These are phyloP conservation scores for Trifolium dubium DNA, from an alignment of 306 rosid genomes.

Conservation along the genomic window DNA sequence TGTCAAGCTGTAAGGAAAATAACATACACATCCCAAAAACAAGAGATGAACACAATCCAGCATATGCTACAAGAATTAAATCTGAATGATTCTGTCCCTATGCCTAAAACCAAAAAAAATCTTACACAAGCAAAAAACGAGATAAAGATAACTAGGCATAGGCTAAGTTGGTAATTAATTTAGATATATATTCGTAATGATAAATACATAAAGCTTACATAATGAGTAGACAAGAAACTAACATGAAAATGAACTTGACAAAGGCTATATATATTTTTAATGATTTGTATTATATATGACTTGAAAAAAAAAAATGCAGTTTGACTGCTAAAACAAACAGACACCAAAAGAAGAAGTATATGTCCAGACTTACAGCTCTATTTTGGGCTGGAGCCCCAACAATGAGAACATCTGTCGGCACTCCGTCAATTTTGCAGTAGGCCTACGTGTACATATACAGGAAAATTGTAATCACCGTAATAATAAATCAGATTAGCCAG, in stretches of 20 bases:
- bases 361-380: slow-evolving; percentile 84
- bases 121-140: background rate
- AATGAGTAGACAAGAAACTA: background rate
- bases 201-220: slow-evolving; percentile 5
- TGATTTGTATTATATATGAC: slow-evolving; percentile 21
- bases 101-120: background rate
- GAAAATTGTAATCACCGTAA: slow-evolving; percentile 15
- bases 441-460: slow-evolving; percentile 55
- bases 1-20: background rate
- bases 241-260: background rate
- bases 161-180: background rate
- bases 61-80: background rate
- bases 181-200: background rate
- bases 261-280: background rate
- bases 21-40: background rate
- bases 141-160: slow-evolving; percentile 2
- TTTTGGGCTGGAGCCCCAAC: slow-evolving; percentile 75
- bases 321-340: background rate
- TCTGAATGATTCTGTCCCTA: background rate
- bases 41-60: background rate
- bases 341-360: background rate
- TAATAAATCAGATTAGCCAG: slow-evolving; percentile 26
- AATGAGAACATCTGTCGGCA: slow-evolving; percentile 73
- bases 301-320: background rate
- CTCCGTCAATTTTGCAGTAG: slow-evolving; percentile 84